phyloP scores from a whole-genome alignment of 176 grass and related monocot species.

The Dactylis glomerata region DNA sequence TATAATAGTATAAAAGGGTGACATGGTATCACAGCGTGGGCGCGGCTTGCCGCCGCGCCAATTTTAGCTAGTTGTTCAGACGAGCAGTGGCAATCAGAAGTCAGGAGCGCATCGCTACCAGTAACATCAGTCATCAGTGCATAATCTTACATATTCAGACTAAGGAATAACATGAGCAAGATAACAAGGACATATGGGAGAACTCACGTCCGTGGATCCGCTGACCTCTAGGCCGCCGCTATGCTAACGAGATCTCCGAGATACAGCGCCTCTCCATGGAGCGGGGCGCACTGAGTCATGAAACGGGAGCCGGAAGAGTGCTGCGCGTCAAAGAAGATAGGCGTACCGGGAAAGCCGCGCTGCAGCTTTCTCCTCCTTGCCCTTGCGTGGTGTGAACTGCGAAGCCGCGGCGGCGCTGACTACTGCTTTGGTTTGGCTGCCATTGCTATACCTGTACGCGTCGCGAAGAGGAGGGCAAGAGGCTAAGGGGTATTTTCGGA shows the following conservation, averaged over 20 bases:
- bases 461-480: not conserved
- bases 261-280: not conserved
- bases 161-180: not conserved
- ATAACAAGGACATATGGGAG: not conserved
- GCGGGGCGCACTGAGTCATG: not conserved
- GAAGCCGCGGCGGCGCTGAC: not conserved
- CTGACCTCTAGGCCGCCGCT: not conserved
- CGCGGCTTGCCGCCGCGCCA: too few species aligned
- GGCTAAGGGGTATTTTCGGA: too few species aligned
- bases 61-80: not conserved
- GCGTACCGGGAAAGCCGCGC: not conserved
- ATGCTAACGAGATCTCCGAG: not conserved
- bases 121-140: not conserved
- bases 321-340: not conserved
- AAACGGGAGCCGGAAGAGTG: not conserved
- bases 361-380: not conserved
- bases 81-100: not conserved
- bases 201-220: not conserved
- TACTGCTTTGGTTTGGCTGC: not conserved
- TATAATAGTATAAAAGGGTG: too few species aligned
- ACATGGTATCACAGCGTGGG: too few species aligned
- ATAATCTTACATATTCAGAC: not conserved
- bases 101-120: not conserved
- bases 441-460: not conserved
- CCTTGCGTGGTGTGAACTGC: not conserved